A percentile compares a stretch with the other conserved stretches of the same genome.
Evolutionary conservation across 208 protist species (phyloP).

Genomic region (Trypanosoma congolense): DNA sequence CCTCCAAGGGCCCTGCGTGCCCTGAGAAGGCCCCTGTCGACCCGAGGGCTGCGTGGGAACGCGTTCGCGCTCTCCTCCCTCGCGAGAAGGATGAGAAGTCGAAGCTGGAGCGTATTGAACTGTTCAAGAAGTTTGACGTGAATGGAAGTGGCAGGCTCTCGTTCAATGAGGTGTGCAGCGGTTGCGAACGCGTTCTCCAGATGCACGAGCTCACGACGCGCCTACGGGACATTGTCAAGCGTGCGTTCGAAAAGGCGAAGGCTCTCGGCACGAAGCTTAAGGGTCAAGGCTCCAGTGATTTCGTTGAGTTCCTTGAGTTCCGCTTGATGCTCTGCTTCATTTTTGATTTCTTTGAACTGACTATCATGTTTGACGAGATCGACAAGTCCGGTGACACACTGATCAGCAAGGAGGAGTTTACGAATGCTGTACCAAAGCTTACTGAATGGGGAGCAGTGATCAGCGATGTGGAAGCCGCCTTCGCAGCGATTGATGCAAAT

Average conservation of each 20-base stretch:
- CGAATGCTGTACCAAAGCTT: constrained; percentile 49
- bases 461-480: constrained; percentile 44
- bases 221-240: constrained; percentile 65
- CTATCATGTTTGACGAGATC: constrained; percentile 79
- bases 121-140: constrained; percentile 76
- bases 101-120: constrained; percentile 41
- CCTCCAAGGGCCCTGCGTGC: not conserved
- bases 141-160: constrained; percentile 45
- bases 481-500: constrained; percentile 72
- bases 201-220: constrained; percentile 61
- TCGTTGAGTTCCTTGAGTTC: constrained; percentile 72
- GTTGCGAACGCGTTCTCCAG: constrained; percentile 43
- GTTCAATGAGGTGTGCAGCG: constrained; percentile 55
- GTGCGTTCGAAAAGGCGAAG: constrained; percentile 77
- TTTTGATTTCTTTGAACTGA: constrained; percentile 54
- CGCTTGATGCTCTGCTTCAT: constrained; percentile 67
- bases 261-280: constrained; percentile 36
- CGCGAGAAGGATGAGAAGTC: constrained; percentile 19
- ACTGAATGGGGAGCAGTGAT: constrained; percentile 54
- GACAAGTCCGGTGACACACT: constrained; percentile 69
- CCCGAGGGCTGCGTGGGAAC: constrained; percentile 47
- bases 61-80: constrained; percentile 29
- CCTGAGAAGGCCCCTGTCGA: constrained; percentile 23
- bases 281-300: constrained; percentile 28
- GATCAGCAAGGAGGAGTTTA: constrained; percentile 64